Base-by-base conservation (phyloP, 2,329 filamentous ascomycete species). In the Beauveria caledonica region DNA sequence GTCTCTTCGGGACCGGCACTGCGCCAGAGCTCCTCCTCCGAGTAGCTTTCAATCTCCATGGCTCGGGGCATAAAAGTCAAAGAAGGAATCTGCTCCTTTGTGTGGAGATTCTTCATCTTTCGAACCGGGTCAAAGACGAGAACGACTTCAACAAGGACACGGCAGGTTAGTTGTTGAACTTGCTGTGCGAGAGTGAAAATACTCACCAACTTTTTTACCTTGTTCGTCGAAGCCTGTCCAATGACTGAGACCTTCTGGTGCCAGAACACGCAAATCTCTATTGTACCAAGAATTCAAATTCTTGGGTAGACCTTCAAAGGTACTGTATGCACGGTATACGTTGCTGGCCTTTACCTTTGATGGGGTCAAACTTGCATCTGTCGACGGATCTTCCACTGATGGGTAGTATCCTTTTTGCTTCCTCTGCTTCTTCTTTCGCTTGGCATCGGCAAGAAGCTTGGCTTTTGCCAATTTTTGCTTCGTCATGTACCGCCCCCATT, bases 1-100 rank as follows among this genome's bases (percentile, higher is more conserved):
- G 65, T 66, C 60, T 70, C 69, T 10, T 65, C 65, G 1, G 67
- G 57, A 5, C 64, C 66, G 3, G 68, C 64, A 3, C 59, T 65
- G 48, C 66, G 64, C 68, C 67, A 69, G 10, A 67, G 62, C 19
- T 68, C 68, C 2, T 70, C 68, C 0, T 68, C 65, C 1, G 68
- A 63, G n/a, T 66, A 70, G 1, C 67, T 67, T 52, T 69, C 68
- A 11, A 69, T 60, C 40, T 70, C 68, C 64, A 68, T 63, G 0
- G 67, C 66, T 23, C 68, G 60, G 5, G 69, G 68, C 67, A 70
- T 69, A 23, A 69, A 70, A 3, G 67, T 70, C 2, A 70, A 60
- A 4, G 68, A 67, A 0, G 64, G 66, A 0, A 57, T 67, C 10
- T 58, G 25, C 10, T 68, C 60, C 1, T 62, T 52, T 1, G 68